A percentile compares a stretch with the other conserved stretches of the same genome.
These are phyloP conservation scores for Vigna radiata DNA, from an alignment of 306 rosid genomes.

Conservation along the genomic window DNA sequence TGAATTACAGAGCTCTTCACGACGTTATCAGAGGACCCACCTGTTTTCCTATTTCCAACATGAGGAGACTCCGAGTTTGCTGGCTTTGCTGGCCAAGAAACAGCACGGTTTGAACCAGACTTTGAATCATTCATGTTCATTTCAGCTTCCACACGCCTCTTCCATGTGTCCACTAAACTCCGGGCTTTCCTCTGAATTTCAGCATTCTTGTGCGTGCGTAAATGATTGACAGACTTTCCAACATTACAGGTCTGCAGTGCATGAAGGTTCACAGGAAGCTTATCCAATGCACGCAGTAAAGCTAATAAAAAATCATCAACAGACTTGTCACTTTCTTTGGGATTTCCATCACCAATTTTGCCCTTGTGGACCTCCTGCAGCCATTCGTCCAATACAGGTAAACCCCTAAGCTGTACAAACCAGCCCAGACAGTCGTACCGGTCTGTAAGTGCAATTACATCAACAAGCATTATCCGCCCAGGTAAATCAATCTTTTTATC, in stretches of 20 bases:
- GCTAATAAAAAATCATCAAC: slow-evolving; percentile 85
- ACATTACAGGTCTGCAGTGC: slow-evolving; percentile 84
- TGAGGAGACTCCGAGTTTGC: slow-evolving; percentile 65
- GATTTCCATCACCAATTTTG: slow-evolving; percentile 67
- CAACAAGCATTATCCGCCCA: slow-evolving; percentile 76
- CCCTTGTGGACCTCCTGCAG: slow-evolving; percentile 92
- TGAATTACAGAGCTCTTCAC: slow-evolving; percentile 61
- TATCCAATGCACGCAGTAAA: slow-evolving; percentile 89
- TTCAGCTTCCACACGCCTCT: slow-evolving; percentile 88
- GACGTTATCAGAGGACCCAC: slow-evolving; percentile 64
- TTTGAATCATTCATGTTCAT: slow-evolving; percentile 80
- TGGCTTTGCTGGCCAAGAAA: slow-evolving; percentile 69
- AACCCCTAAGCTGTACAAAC: slow-evolving; percentile 80
- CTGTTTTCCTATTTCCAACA: slow-evolving; percentile 64
- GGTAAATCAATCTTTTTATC: slow-evolving; percentile 82
- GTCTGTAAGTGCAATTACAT: slow-evolving; percentile 78
- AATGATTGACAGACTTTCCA: slow-evolving; percentile 89
- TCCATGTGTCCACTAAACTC: slow-evolving; percentile 92
- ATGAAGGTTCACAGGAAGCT: slow-evolving; percentile 86
- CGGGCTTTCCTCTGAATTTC: slow-evolving; percentile 93
- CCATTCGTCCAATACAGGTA: slow-evolving; percentile 89
- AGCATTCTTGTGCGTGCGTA: slow-evolving; percentile 75
- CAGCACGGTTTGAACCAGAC: slow-evolving; percentile 63
- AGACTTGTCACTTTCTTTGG: slow-evolving; percentile 73
- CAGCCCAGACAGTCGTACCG: slow-evolving; percentile 71